Evolutionary conservation across 176 grass and related monocot genomes (phyloP), one percentile per base, ranked within the genome.

Genomic region (Oropetium thomaeum): DNA sequence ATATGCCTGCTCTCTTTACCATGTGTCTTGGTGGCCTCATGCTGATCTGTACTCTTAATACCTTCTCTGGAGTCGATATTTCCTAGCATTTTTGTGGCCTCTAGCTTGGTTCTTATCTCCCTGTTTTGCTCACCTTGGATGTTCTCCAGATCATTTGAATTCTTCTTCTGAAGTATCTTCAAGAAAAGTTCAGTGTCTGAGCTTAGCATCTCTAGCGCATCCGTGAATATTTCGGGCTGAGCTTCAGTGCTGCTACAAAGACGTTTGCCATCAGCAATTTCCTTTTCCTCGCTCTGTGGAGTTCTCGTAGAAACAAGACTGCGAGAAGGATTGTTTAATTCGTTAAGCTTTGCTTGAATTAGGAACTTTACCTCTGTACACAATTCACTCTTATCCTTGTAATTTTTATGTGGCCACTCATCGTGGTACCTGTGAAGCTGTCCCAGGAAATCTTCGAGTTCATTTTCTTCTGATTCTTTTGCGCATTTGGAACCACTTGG

Each of bases 181-280:
- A 96, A 49, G 74, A 89, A 74, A 71, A 87, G 75, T 59, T 92
- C 86, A 49, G 79, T 87, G 82, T 92, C 80, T 70, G 84, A 92
- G 70, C 81, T 84, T 62, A 81, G 33, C 76, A 83, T 85, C 19
- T 87, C 81, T 31, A 92, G 69, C 48, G 70, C 78, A 74, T 92
- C 85, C 64, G 71, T 78, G 65, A 89, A 69, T 60, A 87, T 73
- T 69, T 69, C 65, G 3, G 83, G 80, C 60, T 78, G 78, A 79
- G 57, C 40, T 69, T 39, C 49, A 55, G 28, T 78, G 38, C 69
- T 77, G 76, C 65, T 78, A 65, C 45, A 41, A 35, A 63, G 52
- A 85, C 70, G 59, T 74, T 73, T 81, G 37, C 87, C 69, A 65
- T 67, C 65, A 39, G 43, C 54, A 33, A 45, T 31, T 38, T 85